Evolutionary conservation across 2,329 filamentous ascomycete genomes (phyloP).

Genomic region (Lizonia empirigonia): DNA sequence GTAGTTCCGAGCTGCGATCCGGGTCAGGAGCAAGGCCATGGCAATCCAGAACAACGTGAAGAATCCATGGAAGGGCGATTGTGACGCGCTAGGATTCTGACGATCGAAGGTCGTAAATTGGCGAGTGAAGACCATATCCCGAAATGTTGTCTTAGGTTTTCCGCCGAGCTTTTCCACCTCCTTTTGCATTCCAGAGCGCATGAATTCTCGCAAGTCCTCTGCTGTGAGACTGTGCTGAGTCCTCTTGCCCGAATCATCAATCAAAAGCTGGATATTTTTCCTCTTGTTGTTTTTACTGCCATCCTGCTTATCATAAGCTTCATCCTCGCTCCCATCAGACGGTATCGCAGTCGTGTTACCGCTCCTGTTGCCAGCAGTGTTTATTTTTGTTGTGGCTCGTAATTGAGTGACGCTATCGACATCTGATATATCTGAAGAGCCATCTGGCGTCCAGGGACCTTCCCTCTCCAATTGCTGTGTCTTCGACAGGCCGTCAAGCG

Average conservation of each 20-base stretch:
- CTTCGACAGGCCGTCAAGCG: constrained; percentile 36
- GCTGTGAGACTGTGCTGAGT: constrained; percentile 57
- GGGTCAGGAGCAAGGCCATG: constrained; percentile 68
- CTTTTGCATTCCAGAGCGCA: constrained; percentile 51
- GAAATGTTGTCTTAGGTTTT: constrained; percentile 50
- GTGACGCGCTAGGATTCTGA: constrained; percentile 67
- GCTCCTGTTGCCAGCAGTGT: constrained; percentile 44
- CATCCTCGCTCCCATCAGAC: constrained; percentile 32
- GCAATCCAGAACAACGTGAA: constrained; percentile 80
- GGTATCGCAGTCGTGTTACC: constrained; percentile 32
- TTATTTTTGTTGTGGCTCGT: constrained; percentile 44
- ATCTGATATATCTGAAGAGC: constrained; percentile 35
- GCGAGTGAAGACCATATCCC: constrained; percentile 71
- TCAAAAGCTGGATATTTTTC: constrained; percentile 53
- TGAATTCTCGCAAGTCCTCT: constrained; percentile 57
- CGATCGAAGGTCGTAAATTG: constrained; percentile 77
- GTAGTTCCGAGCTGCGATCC: constrained; percentile 72
- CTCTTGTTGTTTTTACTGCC: constrained; percentile 30
- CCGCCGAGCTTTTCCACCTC: constrained; percentile 44
- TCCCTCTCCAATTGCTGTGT: constrained; percentile 23
- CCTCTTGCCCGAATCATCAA: constrained; percentile 54
- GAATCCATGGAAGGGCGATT: constrained; percentile 78
- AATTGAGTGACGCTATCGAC: constrained; percentile 52
- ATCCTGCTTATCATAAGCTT: constrained; percentile 8
- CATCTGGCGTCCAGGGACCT: constrained; percentile 38